These are phyloP conservation scores for Colletotrichum plurivorum DNA, from an alignment of 2,329 filamentous ascomycete species.

Conservation along the genomic window DNA sequence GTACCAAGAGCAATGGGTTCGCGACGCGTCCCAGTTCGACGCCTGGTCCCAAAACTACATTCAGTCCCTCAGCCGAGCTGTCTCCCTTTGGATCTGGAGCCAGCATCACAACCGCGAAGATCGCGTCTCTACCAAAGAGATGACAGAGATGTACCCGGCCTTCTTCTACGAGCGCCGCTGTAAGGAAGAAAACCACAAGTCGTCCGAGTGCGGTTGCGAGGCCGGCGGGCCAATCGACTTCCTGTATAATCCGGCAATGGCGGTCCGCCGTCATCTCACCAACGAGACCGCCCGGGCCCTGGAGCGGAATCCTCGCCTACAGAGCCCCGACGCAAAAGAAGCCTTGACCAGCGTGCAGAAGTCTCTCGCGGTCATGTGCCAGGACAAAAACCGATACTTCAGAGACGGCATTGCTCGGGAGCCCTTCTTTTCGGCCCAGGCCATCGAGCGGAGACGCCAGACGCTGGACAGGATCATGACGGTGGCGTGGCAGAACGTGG, in stretches of 20 bases:
- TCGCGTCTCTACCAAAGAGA: not conserved
- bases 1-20: constrained; percentile 20
- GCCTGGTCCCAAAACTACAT: constrained; percentile 33
- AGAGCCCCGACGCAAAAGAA: not conserved
- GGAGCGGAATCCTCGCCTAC: constrained; percentile 7
- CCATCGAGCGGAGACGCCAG: constrained; percentile 12
- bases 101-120: not conserved
- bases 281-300: constrained; percentile 8
- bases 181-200: constrained; percentile 35
- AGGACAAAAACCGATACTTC: constrained; percentile 24
- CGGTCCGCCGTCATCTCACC: constrained; percentile 27
- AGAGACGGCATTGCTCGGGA: constrained; percentile 25
- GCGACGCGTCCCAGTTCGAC: constrained; percentile 23
- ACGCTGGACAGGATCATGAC: constrained; percentile 4
- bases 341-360: constrained; percentile 14
- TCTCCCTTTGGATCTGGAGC: constrained; percentile 21
- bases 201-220: constrained; percentile 33
- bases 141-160: constrained; percentile 16
- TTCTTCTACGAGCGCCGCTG: constrained; percentile 36
- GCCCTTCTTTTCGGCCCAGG: constrained; percentile 24
- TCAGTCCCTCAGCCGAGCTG: constrained; percentile 8
- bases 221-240: constrained; percentile 30
- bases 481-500: not conserved
- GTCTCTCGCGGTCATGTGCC: constrained; percentile 7
- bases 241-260: constrained; percentile 39